Conservation (phyloP, 306 rosid genomes). For the Adenanthera pavonina region DNA sequence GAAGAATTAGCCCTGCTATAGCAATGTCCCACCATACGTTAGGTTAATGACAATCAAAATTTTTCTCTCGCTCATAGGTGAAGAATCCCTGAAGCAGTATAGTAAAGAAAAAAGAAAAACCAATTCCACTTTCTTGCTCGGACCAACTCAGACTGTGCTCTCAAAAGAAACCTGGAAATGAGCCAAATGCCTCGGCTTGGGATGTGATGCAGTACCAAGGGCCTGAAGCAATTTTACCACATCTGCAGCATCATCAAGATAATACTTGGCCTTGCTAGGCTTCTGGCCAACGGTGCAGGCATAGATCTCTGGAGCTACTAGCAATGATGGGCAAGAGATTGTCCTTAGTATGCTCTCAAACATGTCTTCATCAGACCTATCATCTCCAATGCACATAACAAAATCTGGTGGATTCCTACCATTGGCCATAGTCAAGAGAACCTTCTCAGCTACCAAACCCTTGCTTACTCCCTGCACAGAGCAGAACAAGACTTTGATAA, state of each 20-base stretch:
- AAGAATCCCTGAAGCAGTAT: conserved; percentile 40
- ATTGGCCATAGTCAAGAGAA: conserved; percentile 62
- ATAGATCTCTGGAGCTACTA: conserved; percentile 66
- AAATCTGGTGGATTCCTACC: conserved; percentile 70
- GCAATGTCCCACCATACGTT: conserved; percentile 38
- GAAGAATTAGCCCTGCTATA: conserved; percentile 44
- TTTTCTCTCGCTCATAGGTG: conserved; percentile 38
- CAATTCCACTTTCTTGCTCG: conserved; percentile 34
- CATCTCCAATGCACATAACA: conserved; percentile 86
- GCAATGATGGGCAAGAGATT: conserved; percentile 56
- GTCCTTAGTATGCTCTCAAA: conserved; percentile 74
- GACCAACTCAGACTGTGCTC: conserved; percentile 55
- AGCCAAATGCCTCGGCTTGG: conserved; percentile 64
- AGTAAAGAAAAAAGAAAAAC: conserved; percentile 7
- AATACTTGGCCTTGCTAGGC: conserved; percentile 91
- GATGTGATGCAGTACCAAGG: conserved; percentile 71
- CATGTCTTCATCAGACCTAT: conserved; percentile 91
- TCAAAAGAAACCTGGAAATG: conserved; percentile 80
- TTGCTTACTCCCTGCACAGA: conserved; percentile 79
- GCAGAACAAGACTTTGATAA: conserved; percentile 5
- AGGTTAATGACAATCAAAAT: conserved; percentile 42
- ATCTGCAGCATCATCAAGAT: conserved; percentile 68
- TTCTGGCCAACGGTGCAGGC: conserved; percentile 87
- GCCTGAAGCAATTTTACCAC: conserved; percentile 73
- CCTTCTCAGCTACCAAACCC: conserved; percentile 72